Evolutionary conservation across 352 stramenopile genomes (phyloP).

Genomic region (Phytophthora macrochlamydospora): DNA sequence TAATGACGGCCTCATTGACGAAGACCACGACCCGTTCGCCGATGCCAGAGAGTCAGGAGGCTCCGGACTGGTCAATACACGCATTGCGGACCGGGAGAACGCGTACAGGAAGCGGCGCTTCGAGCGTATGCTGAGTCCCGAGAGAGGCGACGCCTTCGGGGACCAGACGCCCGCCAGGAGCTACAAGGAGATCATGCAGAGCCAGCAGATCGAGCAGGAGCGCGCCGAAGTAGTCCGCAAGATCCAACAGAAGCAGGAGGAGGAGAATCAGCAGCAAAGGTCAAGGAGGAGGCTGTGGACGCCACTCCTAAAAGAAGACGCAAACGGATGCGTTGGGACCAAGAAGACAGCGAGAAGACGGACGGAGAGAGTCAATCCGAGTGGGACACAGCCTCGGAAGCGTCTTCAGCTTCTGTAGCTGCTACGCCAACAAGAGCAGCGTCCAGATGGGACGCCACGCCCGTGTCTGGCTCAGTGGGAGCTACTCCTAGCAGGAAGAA

Average conservation of each 20-base stretch:
- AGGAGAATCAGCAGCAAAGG: slow-evolving; percentile 39
- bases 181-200: slow-evolving; percentile 93
- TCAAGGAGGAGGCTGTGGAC: slow-evolving; percentile 29
- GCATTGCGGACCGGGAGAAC: slow-evolving; percentile 94
- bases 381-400: slow-evolving; percentile 73
- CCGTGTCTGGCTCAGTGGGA: slow-evolving; percentile 32
- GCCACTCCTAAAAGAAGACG: slow-evolving; percentile 64
- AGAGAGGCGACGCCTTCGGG: slow-evolving; percentile 92
- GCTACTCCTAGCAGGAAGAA: slow-evolving; percentile 73
- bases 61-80: slow-evolving; percentile 93
- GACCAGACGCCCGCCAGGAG: slow-evolving; percentile 80
- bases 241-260: slow-evolving; percentile 85
- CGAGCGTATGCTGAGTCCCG: slow-evolving; percentile 87
- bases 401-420: slow-evolving; percentile 35
- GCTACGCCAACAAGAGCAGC: slow-evolving; percentile 58
- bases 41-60: slow-evolving; percentile 83
- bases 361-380: slow-evolving; percentile 70
- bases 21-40: slow-evolving; percentile 91
- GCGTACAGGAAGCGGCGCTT: slow-evolving; percentile 91
- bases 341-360: slow-evolving; percentile 63
- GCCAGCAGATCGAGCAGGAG: slow-evolving; percentile 87
- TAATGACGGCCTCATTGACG: slow-evolving; percentile 71
- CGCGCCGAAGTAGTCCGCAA: slow-evolving; percentile 86
- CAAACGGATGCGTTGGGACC: slow-evolving; percentile 89
- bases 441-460: slow-evolving; percentile 83